Base-by-base conservation (phyloP, 2,329 filamentous ascomycete genomes). In the Lachnellula hyalina region DNA sequence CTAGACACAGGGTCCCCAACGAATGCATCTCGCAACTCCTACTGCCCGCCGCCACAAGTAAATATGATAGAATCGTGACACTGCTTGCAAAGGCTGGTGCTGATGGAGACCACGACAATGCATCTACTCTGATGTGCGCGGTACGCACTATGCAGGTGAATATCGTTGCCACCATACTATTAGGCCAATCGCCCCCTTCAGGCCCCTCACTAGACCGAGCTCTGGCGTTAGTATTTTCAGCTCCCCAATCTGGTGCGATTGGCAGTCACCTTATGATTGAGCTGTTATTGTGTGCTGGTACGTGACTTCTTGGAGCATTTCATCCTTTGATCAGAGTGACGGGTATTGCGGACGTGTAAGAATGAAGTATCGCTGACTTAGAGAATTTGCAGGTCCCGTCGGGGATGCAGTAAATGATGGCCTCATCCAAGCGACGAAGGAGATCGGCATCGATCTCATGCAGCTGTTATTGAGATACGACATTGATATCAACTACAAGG, bases 281-380 rank as follows among this genome's bases (percentile, higher is more conserved):
- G 63, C 69, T 82, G 2, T 64, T 86, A 1, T 71, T 86, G 1
- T 83, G 81, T 51, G 81, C 79, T 1, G 82, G 82, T 32, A 32
- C 28, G 28, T 11, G 9, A 32, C 28, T 11, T 11, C 28, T 32
- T 32, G 28, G 9, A 32, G 28, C 8, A 11, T 32, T 2, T 32
- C 9, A 11, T 11, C 3, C 25, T 32, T 11, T 32, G 28, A 32
- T 32, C 3, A 32, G 11, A 32, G 9, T 32, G 28, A 32, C 8
- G 8, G 9, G 28, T 32, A 9, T 32, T 32, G 28, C 9, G 9
- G 28, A 32, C 28, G 1, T 32, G 8, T 32, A 9, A 32, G 8
- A 32, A 32, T 11, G 28, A 32, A 32, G 28, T 32, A 32, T 32
- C 28, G 28, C 28, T 32, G 28, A 32, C 28, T 32, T 32, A 11